A percentile compares a stretch with the other conserved stretches of the same genome.
Evolutionary conservation across 495 filamentous ascomycete genomes (phyloP).

Genomic region (Penicillium bialowiezense): DNA sequence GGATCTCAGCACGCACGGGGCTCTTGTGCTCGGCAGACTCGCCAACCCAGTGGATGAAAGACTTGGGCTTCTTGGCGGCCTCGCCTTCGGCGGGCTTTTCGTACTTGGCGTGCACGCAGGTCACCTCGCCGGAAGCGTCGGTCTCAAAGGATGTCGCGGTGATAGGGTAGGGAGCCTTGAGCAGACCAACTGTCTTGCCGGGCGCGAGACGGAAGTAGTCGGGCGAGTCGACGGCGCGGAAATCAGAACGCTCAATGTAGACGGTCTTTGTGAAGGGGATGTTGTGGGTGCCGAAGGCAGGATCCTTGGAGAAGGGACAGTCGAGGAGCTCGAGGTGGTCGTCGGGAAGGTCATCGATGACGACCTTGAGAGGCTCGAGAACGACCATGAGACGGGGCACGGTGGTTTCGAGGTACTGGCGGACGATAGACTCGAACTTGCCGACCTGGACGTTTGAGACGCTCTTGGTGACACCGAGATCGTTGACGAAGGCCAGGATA

Average conservation of each 20-base stretch:
- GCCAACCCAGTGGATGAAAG: constrained; percentile 82
- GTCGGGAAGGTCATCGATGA: constrained; percentile 71
- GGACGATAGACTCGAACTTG: constrained; percentile 75
- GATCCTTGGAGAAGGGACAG: constrained; percentile 64
- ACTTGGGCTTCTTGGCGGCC: constrained; percentile 69
- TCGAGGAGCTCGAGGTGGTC: constrained; percentile 60
- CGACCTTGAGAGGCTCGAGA: constrained; percentile 65
- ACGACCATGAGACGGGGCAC: constrained; percentile 84
- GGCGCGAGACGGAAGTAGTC: constrained; percentile 95
- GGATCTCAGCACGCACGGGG: constrained; percentile 72
- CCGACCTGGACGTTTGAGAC: constrained; percentile 68
- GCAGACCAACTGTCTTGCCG: constrained; percentile 82
- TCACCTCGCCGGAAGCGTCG: constrained; percentile 67
- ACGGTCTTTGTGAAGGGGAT: constrained; percentile 80
- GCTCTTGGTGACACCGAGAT: constrained; percentile 80
- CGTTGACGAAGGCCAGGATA: constrained; percentile 82
- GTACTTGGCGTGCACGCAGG: constrained; percentile 37
- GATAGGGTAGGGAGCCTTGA: constrained; percentile 81
- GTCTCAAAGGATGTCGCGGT: constrained; percentile 73
- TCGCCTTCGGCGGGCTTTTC: constrained; percentile 51
- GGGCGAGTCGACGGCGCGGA: constrained; percentile 77
- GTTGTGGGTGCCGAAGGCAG: constrained; percentile 44
- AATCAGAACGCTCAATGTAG: constrained; percentile 92
- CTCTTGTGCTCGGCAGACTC: constrained; percentile 54
- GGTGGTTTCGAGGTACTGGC: constrained; percentile 76